phyloP scores from a whole-genome alignment of 768 basidiomycete species.

The Candolleomyces eurysporus region DNA sequence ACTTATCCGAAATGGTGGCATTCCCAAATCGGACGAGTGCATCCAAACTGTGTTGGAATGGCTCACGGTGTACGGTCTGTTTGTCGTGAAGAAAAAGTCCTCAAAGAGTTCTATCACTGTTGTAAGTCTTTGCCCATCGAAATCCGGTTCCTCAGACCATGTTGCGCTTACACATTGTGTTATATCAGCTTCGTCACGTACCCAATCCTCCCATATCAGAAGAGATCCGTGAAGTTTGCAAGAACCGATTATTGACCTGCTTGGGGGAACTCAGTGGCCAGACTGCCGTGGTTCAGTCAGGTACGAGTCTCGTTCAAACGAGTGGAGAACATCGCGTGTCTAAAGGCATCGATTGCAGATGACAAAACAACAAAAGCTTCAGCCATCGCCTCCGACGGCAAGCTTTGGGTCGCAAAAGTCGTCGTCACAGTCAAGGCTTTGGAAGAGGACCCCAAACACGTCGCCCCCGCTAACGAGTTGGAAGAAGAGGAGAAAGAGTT shows the following conservation, averaged over 20 bases:
- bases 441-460: conserved; percentile 70
- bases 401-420: conserved; percentile 75
- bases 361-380: conserved; percentile 54
- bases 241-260: conserved; percentile 66
- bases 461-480: conserved; percentile 45
- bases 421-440: conserved; percentile 54
- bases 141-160: neutral
- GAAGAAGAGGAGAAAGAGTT: conserved; percentile 56
- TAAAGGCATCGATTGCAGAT: conserved; percentile 21
- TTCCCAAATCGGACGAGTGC: conserved; percentile 82
- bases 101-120: conserved; percentile 57
- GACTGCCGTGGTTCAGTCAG: conserved; percentile 47
- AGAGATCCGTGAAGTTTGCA: conserved; percentile 61
- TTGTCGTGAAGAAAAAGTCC: conserved; percentile 69
- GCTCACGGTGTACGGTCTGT: conserved; percentile 79
- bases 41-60: conserved; percentile 75
- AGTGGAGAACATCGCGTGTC: neutral
- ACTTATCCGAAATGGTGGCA: conserved; percentile 73
- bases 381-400: conserved; percentile 67
- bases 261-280: conserved; percentile 73
- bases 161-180: neutral
- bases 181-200: conserved; percentile 52
- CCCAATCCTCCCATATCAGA: conserved; percentile 76
- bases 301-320: conserved; percentile 26
- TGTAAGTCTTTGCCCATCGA: conserved; percentile 40